Percentiles rank a stretch among this genome's conserved stretches.
phyloP scores from a whole-genome alignment of 2,329 filamentous ascomycete genomes.

The Exutisphaerella laricina region DNA sequence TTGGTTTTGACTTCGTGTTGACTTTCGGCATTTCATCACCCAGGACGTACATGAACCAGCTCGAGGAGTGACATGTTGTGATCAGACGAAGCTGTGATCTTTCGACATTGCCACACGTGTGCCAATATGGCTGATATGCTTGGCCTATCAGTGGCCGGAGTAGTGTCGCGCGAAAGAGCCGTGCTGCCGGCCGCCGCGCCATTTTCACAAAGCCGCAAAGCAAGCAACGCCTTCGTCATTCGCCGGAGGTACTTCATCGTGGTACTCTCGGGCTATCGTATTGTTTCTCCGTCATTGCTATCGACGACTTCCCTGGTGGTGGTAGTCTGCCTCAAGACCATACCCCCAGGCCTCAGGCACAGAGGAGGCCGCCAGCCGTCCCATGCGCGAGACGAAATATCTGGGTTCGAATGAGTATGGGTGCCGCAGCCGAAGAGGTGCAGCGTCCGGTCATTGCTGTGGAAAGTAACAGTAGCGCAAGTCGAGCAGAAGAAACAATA shows the following conservation, averaged over 20 bases:
- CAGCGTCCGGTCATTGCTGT: constrained; percentile 8
- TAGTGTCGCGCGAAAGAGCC: background rate
- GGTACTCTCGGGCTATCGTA: too few species aligned
- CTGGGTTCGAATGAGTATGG: constrained; percentile 17
- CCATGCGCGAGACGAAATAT: constrained; percentile 8
- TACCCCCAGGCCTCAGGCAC: background rate
- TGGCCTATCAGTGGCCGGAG: background rate
- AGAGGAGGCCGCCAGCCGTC: background rate
- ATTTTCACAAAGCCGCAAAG: too few species aligned
- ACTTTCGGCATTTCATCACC: too few species aligned
- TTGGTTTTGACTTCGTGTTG: too few species aligned
- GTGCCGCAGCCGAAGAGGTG: constrained; percentile 12
- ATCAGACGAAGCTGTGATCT: too few species aligned
- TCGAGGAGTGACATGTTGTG: too few species aligned
- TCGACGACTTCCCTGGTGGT: background rate
- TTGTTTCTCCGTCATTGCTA: background rate
- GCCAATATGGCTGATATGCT: too few species aligned
- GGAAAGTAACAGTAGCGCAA: background rate
- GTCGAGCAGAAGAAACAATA: background rate
- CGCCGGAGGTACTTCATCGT: too few species aligned
- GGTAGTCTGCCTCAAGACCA: background rate
- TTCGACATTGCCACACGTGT: too few species aligned
- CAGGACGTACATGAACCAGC: too few species aligned
- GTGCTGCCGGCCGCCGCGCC: background rate
- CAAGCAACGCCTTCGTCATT: too few species aligned